These are phyloP conservation scores for Taxillus chinensis DNA, from an alignment of 164 flowering plant species.

Conservation along the genomic window DNA sequence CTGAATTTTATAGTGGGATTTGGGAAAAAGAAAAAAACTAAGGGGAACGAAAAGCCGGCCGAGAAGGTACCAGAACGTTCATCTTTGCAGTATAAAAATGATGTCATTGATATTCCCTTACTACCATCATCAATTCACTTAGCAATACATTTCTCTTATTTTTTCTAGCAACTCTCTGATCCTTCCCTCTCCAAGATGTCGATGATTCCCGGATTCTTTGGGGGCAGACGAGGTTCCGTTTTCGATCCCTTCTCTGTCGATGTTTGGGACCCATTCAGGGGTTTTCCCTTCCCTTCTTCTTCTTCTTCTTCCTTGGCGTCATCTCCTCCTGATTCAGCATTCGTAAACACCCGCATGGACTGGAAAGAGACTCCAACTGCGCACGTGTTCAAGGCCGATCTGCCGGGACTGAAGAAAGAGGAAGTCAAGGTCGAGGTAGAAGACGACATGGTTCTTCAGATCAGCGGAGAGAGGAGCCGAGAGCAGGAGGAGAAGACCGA, in stretches of 20 bases:
- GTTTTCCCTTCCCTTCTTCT: not conserved
- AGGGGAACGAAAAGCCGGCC: too few species aligned
- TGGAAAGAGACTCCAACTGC: conserved; percentile 11
- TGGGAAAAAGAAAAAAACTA: too few species aligned
- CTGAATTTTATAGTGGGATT: too few species aligned
- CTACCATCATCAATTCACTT: not conserved
- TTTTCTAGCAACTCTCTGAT: not conserved
- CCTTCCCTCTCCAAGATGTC: not conserved
- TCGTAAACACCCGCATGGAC: conserved; percentile 4
- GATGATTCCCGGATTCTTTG: not conserved
- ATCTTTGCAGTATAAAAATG: not conserved
- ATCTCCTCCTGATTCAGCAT: not conserved
- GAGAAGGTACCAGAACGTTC: too few species aligned
- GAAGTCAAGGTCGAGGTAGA: conserved; percentile 17
- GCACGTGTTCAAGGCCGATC: conserved; percentile 14
- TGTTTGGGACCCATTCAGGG: conserved; percentile 5
- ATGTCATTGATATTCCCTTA: too few species aligned
- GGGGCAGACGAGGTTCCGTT: not conserved
- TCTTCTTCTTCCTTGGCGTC: not conserved
- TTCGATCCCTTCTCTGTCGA: too few species aligned
- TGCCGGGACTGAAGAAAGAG: conserved; percentile 11
- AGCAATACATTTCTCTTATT: not conserved
- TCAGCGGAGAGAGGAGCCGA: conserved; percentile 12
- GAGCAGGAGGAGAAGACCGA: conserved; percentile 8
- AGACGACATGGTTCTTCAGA: conserved; percentile 8